These are phyloP conservation scores for Haplosporangium sp. DNA, from an alignment of 371 early-diverging fungal species.

Conservation along the genomic window DNA sequence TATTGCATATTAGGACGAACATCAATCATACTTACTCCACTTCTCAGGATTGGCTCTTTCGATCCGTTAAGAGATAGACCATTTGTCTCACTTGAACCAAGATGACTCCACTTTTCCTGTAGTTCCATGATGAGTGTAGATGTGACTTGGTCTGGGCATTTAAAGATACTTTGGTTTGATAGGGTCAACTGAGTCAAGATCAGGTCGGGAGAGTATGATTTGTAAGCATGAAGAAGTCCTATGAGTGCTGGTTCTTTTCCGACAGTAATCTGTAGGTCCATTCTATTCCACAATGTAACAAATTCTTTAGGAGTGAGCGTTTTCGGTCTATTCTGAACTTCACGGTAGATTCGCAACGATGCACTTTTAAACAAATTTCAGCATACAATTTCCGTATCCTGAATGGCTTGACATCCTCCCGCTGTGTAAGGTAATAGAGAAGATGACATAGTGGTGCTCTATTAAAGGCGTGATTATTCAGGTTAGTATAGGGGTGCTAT, in stretches of 20 bases:
- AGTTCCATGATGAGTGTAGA: constrained; percentile 49
- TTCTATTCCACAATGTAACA: constrained; percentile 26
- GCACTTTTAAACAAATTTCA: background rate
- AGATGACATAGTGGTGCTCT: constrained; percentile 65
- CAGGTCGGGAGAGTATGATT: constrained; percentile 57
- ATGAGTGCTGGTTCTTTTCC: constrained; percentile 57
- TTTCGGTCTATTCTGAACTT: background rate
- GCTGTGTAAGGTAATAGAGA: constrained; percentile 63
- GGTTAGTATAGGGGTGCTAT: too few species aligned
- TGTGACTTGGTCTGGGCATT: constrained; percentile 58
- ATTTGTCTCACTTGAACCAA: background rate
- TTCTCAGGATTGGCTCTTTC: constrained; percentile 31
- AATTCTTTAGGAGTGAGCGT: background rate
- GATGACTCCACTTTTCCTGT: constrained; percentile 46
- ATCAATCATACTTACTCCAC: background rate
- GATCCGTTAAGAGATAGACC: constrained; percentile 22
- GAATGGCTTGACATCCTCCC: constrained; percentile 62
- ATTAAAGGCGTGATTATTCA: background rate
- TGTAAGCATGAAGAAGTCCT: constrained; percentile 60
- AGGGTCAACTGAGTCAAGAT: constrained; percentile 47
- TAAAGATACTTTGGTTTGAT: constrained; percentile 41
- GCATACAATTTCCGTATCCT: constrained; percentile 64
- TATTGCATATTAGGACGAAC: background rate
- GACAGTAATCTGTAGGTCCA: constrained; percentile 54
- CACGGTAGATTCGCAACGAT: background rate